phyloP scores from a whole-genome alignment of 805 yeast genomes.

The Sugiyamaella smithiae region DNA sequence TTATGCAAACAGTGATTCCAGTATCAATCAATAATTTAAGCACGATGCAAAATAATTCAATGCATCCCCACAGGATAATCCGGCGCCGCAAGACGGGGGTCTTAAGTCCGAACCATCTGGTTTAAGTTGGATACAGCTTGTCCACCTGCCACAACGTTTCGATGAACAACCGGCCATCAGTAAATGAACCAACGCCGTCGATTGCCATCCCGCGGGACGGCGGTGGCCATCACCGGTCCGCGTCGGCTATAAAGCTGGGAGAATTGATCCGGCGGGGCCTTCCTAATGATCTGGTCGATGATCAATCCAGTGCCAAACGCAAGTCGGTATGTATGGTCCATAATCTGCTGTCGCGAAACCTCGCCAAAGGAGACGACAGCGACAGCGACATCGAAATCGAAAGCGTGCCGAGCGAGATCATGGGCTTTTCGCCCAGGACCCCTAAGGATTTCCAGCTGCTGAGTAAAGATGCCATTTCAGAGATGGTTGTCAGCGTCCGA shows the following conservation, averaged over 20 bases:
- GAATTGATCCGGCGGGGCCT: constrained; percentile 11
- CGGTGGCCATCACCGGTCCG: neutral
- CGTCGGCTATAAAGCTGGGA: constrained; percentile 6
- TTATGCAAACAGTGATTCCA: too few relatives aligned
- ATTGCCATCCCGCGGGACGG: constrained; percentile 1
- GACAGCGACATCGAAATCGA: constrained; percentile 7
- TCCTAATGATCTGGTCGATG: constrained; percentile 7
- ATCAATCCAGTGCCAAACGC: constrained; percentile 2
- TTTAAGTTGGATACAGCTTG: too few relatives aligned
- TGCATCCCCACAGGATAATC: too few relatives aligned
- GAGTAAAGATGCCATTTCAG: constrained; percentile 29
- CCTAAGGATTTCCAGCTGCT: constrained; percentile 18
- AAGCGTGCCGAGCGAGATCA: constrained; percentile 6
- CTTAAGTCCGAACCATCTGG: too few relatives aligned
- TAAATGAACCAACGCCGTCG: constrained; percentile 6
- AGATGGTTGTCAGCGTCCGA: constrained; percentile 32
- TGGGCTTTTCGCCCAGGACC: constrained; percentile 9
- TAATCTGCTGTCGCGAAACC: constrained; percentile 17
- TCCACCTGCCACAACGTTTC: too few relatives aligned
- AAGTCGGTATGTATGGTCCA: constrained; percentile 23
- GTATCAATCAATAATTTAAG: too few relatives aligned
- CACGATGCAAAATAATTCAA: too few relatives aligned
- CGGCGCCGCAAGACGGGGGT: too few relatives aligned
- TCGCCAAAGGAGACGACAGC: neutral
- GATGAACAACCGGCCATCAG: constrained; percentile 1